These are phyloP conservation scores for Vanrija humicola DNA, from an alignment of 1,284 basidiomycete genomes.

Conservation along the genomic window DNA sequence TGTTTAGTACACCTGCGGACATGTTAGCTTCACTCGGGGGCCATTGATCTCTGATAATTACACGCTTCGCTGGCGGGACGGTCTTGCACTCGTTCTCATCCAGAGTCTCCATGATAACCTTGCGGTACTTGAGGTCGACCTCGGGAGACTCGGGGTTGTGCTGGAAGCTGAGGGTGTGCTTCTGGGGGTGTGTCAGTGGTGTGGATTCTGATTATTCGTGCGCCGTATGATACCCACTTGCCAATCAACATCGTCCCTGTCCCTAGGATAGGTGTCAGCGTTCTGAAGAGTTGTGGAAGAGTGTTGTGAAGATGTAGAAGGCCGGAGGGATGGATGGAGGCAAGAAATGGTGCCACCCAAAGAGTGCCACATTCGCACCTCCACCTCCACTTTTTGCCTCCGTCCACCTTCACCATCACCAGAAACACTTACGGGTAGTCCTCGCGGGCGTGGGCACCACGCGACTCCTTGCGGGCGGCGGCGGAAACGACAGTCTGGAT, in stretches of 20 bases:
- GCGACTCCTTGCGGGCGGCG: slow-evolving; percentile 92
- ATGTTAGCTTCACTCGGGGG: no score
- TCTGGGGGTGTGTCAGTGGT: no score
- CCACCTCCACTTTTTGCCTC: no score
- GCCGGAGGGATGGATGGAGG: background rate
- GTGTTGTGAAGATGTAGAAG: background rate
- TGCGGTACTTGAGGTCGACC: slow-evolving; percentile 85
- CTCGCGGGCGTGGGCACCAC: slow-evolving; percentile 83
- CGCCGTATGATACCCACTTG: no score
- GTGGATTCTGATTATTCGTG: no score
- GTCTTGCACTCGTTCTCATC: slow-evolving; percentile 77
- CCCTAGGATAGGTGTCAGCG: slow-evolving; percentile 2
- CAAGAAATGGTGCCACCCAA: background rate
- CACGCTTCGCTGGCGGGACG: no score
- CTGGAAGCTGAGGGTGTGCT: slow-evolving; percentile 86
- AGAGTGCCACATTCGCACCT: background rate
- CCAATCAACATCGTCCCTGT: slow-evolving; percentile 70
- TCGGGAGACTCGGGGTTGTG: slow-evolving; percentile 66
- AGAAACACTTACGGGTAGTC: no score
- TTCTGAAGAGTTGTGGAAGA: background rate
- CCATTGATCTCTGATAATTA: no score
- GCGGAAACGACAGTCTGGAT: slow-evolving; percentile 94
- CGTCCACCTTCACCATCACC: no score
- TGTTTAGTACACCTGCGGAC: no score
- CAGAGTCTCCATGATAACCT: slow-evolving; percentile 77